Conservation (phyloP, 1,284 basidiomycete genomes). For the Boletus sp. region DNA sequence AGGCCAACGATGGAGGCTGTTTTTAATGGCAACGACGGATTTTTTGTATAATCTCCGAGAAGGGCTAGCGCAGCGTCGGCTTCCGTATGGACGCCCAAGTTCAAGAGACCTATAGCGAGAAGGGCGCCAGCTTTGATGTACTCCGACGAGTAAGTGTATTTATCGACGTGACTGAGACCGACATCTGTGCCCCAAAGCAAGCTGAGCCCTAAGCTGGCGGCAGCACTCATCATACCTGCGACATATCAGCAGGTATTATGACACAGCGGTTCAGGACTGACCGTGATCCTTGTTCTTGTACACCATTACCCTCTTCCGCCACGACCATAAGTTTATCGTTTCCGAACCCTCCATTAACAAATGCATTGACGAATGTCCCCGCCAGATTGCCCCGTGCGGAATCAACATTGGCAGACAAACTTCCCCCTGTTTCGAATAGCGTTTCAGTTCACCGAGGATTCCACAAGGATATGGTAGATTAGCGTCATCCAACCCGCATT, state of each 20-base stretch:
- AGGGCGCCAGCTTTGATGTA: constrained; percentile 98
- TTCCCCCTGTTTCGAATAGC: constrained; percentile 61
- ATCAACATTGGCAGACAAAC: constrained; percentile 77
- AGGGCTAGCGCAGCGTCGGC: constrained; percentile 94
- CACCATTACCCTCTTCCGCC: constrained; percentile 94
- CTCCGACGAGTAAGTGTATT: constrained; percentile 96
- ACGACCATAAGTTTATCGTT: constrained; percentile 99
- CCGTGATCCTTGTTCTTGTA: constrained; percentile 99
- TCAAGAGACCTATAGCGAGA: constrained; percentile 93
- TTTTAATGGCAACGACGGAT: constrained; percentile 83
- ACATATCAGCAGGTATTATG: constrained; percentile 12
- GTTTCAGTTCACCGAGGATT: constrained; percentile 8
- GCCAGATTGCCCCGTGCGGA: constrained; percentile 96
- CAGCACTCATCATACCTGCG: constrained; percentile 93
- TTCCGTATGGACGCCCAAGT: constrained; percentile 90
- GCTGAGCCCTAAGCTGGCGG: constrained; percentile 92
- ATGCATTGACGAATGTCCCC: constrained; percentile 98
- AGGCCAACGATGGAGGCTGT: constrained; percentile 90
- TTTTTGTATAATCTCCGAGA: constrained; percentile 90
- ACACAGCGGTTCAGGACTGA: constrained; percentile 37
- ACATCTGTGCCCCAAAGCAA: constrained; percentile 97
- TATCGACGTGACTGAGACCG: constrained; percentile 95
- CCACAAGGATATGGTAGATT: constrained; percentile 2
- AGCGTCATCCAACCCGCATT: background rate
- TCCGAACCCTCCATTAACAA: constrained; percentile 98